A percentile compares a stretch with the other conserved stretches of the same genome.
Evolutionary conservation across 371 early-diverging fungal species (phyloP).

Genomic region (Mucor saturninus): DNA sequence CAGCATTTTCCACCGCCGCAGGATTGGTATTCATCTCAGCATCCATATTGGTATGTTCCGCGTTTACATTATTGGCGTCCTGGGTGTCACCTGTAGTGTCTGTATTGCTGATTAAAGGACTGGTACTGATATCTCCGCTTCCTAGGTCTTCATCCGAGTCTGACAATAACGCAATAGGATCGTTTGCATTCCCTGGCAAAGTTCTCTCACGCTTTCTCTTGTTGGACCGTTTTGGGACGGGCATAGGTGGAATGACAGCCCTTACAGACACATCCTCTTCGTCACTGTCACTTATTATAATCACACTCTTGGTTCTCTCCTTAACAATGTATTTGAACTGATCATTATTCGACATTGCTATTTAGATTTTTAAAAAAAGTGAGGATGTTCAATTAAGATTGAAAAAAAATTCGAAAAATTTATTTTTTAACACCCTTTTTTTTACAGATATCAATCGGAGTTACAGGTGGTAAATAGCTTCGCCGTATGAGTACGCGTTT

Average conservation of each 20-base stretch:
- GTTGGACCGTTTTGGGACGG: background rate
- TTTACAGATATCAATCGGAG: no score
- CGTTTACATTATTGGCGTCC: no score
- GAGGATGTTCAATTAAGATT: background rate
- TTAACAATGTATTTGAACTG: conserved; percentile 9
- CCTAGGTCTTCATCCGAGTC: background rate
- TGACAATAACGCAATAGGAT: background rate
- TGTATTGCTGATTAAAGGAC: background rate
- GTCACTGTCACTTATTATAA: conserved; percentile 15
- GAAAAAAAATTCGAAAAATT: background rate
- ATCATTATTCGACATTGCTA: background rate
- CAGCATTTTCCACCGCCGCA: no score
- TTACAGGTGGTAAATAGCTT: background rate
- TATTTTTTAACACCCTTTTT: background rate
- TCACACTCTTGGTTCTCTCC: conserved; percentile 8
- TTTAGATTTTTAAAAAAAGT: background rate
- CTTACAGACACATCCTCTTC: background rate
- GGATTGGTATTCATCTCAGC: no score
- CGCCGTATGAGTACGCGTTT: no score
- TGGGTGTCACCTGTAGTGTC: background rate
- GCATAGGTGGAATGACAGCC: background rate
- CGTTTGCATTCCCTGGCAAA: background rate
- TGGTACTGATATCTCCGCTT: background rate
- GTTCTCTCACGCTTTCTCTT: background rate
- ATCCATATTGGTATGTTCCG: no score